Evolutionary conservation across 768 basidiomycete species (phyloP), one percentile per base, ranked within the genome.

Genomic region (Crucibulum laeve): DNA sequence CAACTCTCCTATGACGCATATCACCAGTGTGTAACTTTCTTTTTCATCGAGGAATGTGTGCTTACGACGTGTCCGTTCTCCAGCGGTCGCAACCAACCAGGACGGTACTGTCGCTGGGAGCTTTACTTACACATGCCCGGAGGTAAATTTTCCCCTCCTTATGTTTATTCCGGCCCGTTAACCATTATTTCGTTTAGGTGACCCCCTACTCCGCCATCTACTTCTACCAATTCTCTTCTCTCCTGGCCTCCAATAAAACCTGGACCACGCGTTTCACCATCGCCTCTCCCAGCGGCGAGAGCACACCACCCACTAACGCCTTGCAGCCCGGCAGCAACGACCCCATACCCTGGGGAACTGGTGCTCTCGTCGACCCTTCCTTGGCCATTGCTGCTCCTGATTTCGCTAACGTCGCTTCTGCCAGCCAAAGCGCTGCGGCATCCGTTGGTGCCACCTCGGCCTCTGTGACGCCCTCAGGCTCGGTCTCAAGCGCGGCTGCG

Each of bases 241-340:
- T 73, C 0, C 53, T 48, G 4, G 55, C 76, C 0, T 1, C 62
- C 26, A 56, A 54, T 38, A 70, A 67, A 56, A 59, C 65, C 25
- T 91, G 89, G 89, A 86, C 87, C 2, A 80, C 77, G 13, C 84
- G 89, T 18, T 91, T 89, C 70, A 67, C 82, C 25, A 87, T 91
- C 54, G 78, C 82, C 3, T 74, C 71, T 25, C 35, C 71, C 3
- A 51, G 59, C 19, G 79, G 77, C 10, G 49, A 61, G 5, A 65
- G 71, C 40, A 69, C 69, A 2, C 53, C 78, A 3, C 71, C 87
- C 0, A 43, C 74, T 14, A 69, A 86, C 43, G 25, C 65, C 8
- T 75, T 61, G 0, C 82, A 89, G 51, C 77, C 81, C 4, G 57
- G 64, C 30, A 68, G 77, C 0, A 62, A 71, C 38, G 77, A 68